Evolutionary conservation across 768 basidiomycete species (phyloP).

Genomic region (Psilocybe azurescens): DNA sequence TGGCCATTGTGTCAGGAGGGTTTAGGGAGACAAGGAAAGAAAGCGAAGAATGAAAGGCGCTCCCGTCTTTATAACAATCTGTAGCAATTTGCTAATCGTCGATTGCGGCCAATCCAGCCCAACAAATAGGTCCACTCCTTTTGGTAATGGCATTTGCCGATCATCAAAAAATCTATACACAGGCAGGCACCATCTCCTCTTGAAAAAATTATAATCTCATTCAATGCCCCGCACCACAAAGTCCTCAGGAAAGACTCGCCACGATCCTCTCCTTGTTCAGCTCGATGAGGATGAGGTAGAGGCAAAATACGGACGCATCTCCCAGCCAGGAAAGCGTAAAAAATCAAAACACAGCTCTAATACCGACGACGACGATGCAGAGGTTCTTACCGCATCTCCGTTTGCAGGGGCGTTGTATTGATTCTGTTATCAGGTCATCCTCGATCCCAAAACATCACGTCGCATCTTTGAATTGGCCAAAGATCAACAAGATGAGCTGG

Average conservation of each 20-base stretch:
- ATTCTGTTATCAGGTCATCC: conserved; percentile 52
- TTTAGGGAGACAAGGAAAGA: conserved; percentile 14
- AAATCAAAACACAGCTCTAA: conserved; percentile 56
- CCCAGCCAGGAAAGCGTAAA: conserved; percentile 76
- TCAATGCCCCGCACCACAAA: conserved; percentile 71
- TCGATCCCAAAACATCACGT: conserved; percentile 83
- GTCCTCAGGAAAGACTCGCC: conserved; percentile 62
- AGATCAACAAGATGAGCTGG: conserved; percentile 92
- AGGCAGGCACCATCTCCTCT: conserved; percentile 8
- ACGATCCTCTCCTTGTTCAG: conserved; percentile 88
- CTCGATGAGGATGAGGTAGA: conserved; percentile 79
- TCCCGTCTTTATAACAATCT: conserved; percentile 8
- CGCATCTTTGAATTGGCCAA: conserved; percentile 92
- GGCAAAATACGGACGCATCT: conserved; percentile 79
- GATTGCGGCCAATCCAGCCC: conserved; percentile 5
- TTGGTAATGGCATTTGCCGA: conserved; percentile 27
- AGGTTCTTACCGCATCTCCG: conserved; percentile 45
- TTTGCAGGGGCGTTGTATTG: conserved; percentile 12
- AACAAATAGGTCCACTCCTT: conserved; percentile 17
- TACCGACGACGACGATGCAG: conserved; percentile 59
- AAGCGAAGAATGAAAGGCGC: not conserved
- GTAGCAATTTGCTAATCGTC: conserved; percentile 13
- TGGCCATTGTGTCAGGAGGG: conserved; percentile 17
- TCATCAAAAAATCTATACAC: conserved; percentile 23
- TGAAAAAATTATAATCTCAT: conserved; percentile 8